Percentiles rank a stretch among this genome's conserved stretches.
These are phyloP conservation scores for Amauroascus niger DNA, from an alignment of 2,329 filamentous ascomycete species.

Conservation along the genomic window DNA sequence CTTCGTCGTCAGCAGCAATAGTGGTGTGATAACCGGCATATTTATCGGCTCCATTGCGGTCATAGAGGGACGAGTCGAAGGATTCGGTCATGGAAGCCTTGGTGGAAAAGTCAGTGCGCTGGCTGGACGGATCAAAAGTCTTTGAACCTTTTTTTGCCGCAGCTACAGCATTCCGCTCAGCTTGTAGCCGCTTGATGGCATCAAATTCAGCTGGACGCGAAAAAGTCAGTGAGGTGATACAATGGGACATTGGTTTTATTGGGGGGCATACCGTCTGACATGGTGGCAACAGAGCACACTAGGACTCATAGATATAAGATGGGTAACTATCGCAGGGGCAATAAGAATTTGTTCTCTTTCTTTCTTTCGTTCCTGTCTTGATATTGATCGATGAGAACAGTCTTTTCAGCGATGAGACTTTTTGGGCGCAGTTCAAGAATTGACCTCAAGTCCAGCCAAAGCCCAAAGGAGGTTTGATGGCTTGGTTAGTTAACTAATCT, in stretches of 20 bases:
- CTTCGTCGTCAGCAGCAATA: slow-evolving; percentile 67
- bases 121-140: slow-evolving; percentile 66
- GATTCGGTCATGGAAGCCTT: slow-evolving; percentile 82
- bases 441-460: no score
- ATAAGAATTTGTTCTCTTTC: not conserved
- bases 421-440: no score
- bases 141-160: slow-evolving; percentile 71
- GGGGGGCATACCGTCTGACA: slow-evolving; percentile 38
- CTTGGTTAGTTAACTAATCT: no score
- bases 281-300: slow-evolving; percentile 24
- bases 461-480: no score
- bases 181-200: slow-evolving; percentile 75
- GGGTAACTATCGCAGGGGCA: slow-evolving; percentile 30
- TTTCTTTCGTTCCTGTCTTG: no score
- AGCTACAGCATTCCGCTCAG: slow-evolving; percentile 77
- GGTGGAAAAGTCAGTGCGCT: slow-evolving; percentile 72
- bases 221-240: slow-evolving; percentile 20
- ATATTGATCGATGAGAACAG: not conserved
- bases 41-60: slow-evolving; percentile 64
- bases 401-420: not conserved
- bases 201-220: slow-evolving; percentile 62
- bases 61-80: slow-evolving; percentile 83
- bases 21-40: slow-evolving; percentile 87
- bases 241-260: slow-evolving; percentile 8
- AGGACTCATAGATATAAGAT: slow-evolving; percentile 22